Evolutionary conservation across 164 flowering plant genomes (phyloP), one percentile per base, ranked within the genome.

Genomic region (Paratinospora sagittata): DNA sequence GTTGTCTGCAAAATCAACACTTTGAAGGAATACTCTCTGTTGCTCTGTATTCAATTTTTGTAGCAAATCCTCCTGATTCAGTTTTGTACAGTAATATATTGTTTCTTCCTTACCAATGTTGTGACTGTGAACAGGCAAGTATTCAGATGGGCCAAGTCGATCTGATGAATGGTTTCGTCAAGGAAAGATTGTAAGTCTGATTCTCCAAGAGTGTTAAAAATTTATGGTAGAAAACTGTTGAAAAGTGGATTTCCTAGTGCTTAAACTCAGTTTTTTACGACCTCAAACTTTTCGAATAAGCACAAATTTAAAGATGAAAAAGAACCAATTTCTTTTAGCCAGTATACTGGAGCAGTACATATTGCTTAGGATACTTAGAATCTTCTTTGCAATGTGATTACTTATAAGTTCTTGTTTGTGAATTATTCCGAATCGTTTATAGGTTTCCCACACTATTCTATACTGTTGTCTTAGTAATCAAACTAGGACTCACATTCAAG

Each of bases 81-180:
- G 60, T 67, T 47, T 12, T 34, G 7, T 65, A 6, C 7, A 16
- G 52, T n/a, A 24, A 21, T 74, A 30, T 66, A 8, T 57, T n/a
- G 33, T 13, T 33, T 26, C 41, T 65, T 30, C 21, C 27, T 39
- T 17, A n/a, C n/a, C n/a, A 67, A 37, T 43, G 11, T 61, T 37
- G 27, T 72, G 6, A 71, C 24, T 62, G 19, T 60, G 70, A n/a
- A n/a, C 17, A 93, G 98, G 97, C 34, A 93, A 93, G 70, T 93
- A 90, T 74, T 80, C 97, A 14, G 98, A 93, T 64, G 96, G 76
- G 71, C 81, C 88, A 13, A 88, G 82, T 67, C 92, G 83, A 45
- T 78, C 94, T 27, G 93, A 90, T 82, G 92, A 86, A 73, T 91
- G 98, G 98, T 90, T 90, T 78, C 83, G 85, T 80, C 83, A 83